phyloP scores from a whole-genome alignment of 208 protist species.

The Leishmania tropica region DNA sequence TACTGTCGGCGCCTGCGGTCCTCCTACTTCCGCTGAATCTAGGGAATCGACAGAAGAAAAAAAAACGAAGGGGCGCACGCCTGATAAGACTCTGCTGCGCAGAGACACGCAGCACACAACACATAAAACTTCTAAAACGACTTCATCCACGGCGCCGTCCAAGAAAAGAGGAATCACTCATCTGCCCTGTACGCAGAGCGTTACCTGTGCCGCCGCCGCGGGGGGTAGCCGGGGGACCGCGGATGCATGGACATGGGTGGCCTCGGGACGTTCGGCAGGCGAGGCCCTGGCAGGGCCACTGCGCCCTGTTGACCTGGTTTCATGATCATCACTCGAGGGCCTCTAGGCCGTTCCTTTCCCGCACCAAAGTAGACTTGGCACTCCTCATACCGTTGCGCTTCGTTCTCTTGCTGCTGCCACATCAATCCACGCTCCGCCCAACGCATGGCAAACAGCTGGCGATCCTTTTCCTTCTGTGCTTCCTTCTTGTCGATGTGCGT shows the following conservation, averaged over 20 bases:
- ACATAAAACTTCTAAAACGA: neutral
- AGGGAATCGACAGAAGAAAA: neutral
- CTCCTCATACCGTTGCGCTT: slow-evolving; percentile 27
- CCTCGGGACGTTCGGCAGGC: neutral
- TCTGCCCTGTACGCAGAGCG: neutral
- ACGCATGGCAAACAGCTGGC: slow-evolving; percentile 15
- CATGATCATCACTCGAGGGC: neutral
- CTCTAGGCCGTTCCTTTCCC: neutral
- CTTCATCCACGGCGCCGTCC: neutral
- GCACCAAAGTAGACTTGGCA: neutral
- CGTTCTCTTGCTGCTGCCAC: slow-evolving; percentile 32
- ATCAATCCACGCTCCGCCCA: slow-evolving; percentile 37
- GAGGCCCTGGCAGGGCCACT: neutral
- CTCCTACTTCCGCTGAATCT: neutral
- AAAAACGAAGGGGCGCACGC: too few species aligned
- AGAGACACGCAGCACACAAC: neutral
- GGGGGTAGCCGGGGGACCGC: neutral
- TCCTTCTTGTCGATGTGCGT: slow-evolving; percentile 12
- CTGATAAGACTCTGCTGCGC: too few species aligned
- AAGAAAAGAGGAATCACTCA: neutral
- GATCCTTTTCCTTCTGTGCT: slow-evolving; percentile 22
- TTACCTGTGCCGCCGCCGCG: neutral
- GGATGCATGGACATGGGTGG: neutral
- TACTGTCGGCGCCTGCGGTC: neutral
- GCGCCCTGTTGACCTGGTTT: neutral